Base-by-base conservation (phyloP, 768 basidiomycete genomes). In the Obba rivulosa region DNA sequence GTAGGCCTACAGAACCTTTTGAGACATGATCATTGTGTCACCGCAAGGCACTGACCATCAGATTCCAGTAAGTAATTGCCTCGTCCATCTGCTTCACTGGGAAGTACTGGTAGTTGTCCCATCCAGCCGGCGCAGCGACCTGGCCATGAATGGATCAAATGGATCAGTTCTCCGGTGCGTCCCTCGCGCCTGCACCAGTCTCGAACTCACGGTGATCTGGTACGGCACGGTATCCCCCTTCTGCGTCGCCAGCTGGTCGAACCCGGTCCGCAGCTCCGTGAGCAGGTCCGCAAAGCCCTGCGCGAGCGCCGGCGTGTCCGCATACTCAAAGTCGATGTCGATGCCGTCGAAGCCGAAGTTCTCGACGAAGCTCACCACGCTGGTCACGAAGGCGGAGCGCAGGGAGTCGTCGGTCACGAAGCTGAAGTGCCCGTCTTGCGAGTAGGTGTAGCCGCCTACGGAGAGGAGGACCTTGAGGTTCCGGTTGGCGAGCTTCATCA, bases 311-410 rank as follows among this genome's bases (percentile, higher is more conserved):
- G 71, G 62, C 46, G 66, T 77, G 28, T 74, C 62, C 0, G 88
- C 86, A 57, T 84, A 91, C 65, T 92, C 89, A 64, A 82, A 91
- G 64, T 92, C 88, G 41, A 87, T 63, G 52, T 87, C 84, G 60
- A 87, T 77, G 45, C 89, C 89, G 57, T 91, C 89, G 43, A 92
- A 78, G 0, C 88, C 89, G 49, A 88, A 85, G 62, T 91, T 81
- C 57, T 83, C 76, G 41, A 85, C 68, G 9, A 88, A 57, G 40
- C 75, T 71, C 22, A 90, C 78, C 1, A 85, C 83, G 49, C 66
- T 76, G 43, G 61, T 57, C 23, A 85, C 81, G 57, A 87, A 87
- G 11, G 67, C 80, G 10, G 74, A 68, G 9, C 81, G 78, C 53
- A 70, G 67, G 21, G 64, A 57, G 0, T 76, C 53, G 38, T 73